These are phyloP conservation scores for Fusarium falciforme DNA, from an alignment of 2,329 filamentous ascomycete species.

Conservation along the genomic window DNA sequence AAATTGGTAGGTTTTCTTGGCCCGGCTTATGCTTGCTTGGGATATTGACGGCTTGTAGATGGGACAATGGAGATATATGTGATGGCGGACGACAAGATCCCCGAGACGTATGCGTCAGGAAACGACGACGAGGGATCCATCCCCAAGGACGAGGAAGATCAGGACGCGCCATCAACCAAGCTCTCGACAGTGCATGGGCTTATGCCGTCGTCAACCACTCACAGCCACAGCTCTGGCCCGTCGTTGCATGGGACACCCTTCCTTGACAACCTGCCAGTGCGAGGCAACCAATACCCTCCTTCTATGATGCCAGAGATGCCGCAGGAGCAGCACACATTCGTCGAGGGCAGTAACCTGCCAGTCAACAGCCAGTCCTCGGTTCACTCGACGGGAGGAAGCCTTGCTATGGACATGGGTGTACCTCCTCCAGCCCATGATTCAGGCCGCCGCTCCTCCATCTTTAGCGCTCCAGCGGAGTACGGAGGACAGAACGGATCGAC, in stretches of 20 bases:
- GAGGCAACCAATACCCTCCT: slow-evolving; percentile 54
- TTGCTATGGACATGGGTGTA: slow-evolving; percentile 59
- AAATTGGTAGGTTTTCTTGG: slow-evolving; percentile 61
- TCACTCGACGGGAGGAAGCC: slow-evolving; percentile 47
- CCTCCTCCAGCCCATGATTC: slow-evolving; percentile 57
- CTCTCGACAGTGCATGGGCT: slow-evolving; percentile 48
- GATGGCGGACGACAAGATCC: slow-evolving; percentile 63
- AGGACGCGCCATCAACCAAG: slow-evolving; percentile 52
- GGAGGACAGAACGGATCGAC: slow-evolving; percentile 49
- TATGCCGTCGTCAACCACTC: slow-evolving; percentile 51
- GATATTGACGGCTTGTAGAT: slow-evolving; percentile 51
- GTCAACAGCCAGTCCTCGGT: slow-evolving; percentile 51
- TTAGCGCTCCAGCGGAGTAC: slow-evolving; percentile 57
- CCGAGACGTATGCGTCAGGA: slow-evolving; percentile 60
- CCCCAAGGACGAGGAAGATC: slow-evolving; percentile 58
- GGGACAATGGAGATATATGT: slow-evolving; percentile 60
- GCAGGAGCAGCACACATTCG: slow-evolving; percentile 55
- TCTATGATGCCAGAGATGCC: slow-evolving; percentile 58
- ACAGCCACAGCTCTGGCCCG: slow-evolving; percentile 52
- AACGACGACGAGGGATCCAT: slow-evolving; percentile 55
- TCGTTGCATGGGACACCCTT: slow-evolving; percentile 50
- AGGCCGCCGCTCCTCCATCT: slow-evolving; percentile 58
- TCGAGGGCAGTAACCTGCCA: slow-evolving; percentile 51
- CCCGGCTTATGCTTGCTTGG: neutral
- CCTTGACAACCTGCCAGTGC: slow-evolving; percentile 58